Conservation (phyloP, 768 basidiomycete species). For the Lactarius akahatsu region DNA sequence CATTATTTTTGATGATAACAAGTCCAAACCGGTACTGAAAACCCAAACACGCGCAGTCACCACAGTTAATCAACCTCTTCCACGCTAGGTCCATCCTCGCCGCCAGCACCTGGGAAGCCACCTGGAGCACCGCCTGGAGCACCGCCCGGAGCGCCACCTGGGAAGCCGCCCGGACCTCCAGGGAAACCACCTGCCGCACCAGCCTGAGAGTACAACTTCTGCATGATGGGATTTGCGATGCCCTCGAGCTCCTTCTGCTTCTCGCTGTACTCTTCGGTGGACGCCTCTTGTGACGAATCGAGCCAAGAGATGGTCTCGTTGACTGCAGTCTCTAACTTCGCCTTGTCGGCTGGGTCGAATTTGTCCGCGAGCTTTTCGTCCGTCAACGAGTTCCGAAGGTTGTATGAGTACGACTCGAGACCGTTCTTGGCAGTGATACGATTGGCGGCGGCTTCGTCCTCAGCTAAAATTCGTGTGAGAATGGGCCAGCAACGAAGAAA, state of each 20-base stretch:
- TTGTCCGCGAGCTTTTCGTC: conserved; percentile 88
- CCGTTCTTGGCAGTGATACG: conserved; percentile 88
- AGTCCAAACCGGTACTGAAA: conserved; percentile 29
- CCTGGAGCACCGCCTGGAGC: conserved; percentile 67
- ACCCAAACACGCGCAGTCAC: conserved; percentile 23
- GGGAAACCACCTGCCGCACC: conserved; percentile 54
- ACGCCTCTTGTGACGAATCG: conserved; percentile 82
- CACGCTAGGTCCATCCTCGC: conserved; percentile 84
- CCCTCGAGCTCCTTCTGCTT: conserved; percentile 92
- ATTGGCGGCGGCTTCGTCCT: conserved; percentile 82
- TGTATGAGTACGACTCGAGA: conserved; percentile 93
- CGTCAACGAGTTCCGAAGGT: conserved; percentile 83
- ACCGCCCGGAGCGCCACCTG: conserved; percentile 48
- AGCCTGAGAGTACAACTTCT: conserved; percentile 61
- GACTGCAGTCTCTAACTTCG: conserved; percentile 76
- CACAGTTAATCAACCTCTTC: conserved; percentile 79
- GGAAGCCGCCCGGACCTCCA: conserved; percentile 34
- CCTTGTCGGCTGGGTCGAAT: conserved; percentile 83
- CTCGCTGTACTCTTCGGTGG: conserved; percentile 91
- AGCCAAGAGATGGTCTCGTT: conserved; percentile 86
- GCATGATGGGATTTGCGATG: conserved; percentile 75
- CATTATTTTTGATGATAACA: conserved; percentile 30
- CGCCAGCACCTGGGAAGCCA: conserved; percentile 48
- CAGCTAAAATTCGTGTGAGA: conserved; percentile 47
- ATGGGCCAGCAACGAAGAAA: background rate